Percentiles rank a stretch among this genome's conserved stretches.
These are phyloP conservation scores for Eragrostis curvula DNA, from an alignment of 176 grass and related monocot species.

Conservation along the genomic window DNA sequence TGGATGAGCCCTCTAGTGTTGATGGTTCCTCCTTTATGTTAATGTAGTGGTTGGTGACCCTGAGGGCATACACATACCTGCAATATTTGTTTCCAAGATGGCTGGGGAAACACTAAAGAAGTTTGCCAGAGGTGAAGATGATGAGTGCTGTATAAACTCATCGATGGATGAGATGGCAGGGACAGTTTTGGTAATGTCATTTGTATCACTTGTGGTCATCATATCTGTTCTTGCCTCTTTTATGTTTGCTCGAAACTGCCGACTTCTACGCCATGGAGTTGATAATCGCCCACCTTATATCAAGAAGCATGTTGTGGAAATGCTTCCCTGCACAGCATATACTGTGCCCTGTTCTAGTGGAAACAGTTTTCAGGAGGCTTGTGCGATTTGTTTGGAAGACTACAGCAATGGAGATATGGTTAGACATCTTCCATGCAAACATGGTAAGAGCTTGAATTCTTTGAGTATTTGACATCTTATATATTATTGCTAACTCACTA, in stretches of 20 bases:
- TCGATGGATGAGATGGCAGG: conserved; percentile 85
- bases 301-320: conserved; percentile 78
- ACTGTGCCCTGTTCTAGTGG: conserved; percentile 48
- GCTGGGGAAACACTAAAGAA: conserved; percentile 78
- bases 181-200: conserved; percentile 89
- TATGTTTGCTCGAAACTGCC: conserved; percentile 89
- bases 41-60: conserved; percentile 80
- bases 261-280: conserved; percentile 61
- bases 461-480: conserved; percentile 1
- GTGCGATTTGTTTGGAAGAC: conserved; percentile 89
- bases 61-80: conserved; percentile 83
- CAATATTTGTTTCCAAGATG: conserved; percentile 82
- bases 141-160: conserved; percentile 82
- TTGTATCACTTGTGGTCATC: conserved; percentile 84
- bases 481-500: conserved; percentile 11
- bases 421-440: conserved; percentile 81
- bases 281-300: conserved; percentile 60
- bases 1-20: conserved; percentile 8
- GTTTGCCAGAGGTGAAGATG: conserved; percentile 64
- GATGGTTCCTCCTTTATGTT: conserved; percentile 35
- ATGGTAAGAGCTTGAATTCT: conserved; percentile 59
- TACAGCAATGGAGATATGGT: conserved; percentile 78
- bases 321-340: conserved; percentile 64
- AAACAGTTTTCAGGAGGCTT: conserved; percentile 59
- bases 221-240: conserved; percentile 84